Conservation (phyloP, 2,329 filamentous ascomycete species). For the Anisogramma anomala region DNA sequence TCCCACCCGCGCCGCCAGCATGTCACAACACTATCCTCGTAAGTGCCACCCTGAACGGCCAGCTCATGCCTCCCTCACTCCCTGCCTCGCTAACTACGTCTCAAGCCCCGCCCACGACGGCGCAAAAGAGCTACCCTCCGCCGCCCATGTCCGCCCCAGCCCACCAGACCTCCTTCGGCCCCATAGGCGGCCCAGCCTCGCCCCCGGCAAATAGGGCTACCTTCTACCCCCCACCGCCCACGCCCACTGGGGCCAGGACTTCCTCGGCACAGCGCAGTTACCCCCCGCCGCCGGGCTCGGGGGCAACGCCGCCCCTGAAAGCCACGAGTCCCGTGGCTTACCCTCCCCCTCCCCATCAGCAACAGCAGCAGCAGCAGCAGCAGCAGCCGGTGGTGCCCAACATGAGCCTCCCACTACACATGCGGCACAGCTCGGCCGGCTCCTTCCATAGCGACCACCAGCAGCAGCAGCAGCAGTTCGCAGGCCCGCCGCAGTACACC, state of each 20-base stretch:
- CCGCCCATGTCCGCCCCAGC: conserved; percentile 27
- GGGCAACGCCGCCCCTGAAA: conserved; percentile 22
- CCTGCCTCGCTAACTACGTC: conserved; percentile 9
- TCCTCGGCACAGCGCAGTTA: conserved; percentile 24
- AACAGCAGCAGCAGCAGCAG: conserved; percentile 23
- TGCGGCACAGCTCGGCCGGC: conserved; percentile 21
- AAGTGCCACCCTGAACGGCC: conserved; percentile 3
- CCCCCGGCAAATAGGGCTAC: conserved; percentile 26
- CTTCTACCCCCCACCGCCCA: conserved; percentile 25
- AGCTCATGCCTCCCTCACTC: background rate
- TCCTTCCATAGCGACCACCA: conserved; percentile 14
- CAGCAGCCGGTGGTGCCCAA: conserved; percentile 18
- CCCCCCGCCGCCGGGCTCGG: conserved; percentile 25
- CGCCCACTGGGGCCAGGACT: conserved; percentile 16
- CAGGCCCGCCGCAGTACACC: conserved; percentile 23
- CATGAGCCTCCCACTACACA: conserved; percentile 26
- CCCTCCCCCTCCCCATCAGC: conserved; percentile 23
- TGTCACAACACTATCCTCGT: conserved; percentile 19
- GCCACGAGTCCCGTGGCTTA: conserved; percentile 21
- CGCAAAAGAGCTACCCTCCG: conserved; percentile 24
- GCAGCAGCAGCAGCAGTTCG: conserved; percentile 16
- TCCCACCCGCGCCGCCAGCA: background rate
- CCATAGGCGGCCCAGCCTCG: conserved; percentile 21
- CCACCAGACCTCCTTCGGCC: conserved; percentile 24
- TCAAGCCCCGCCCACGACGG: conserved; percentile 18